Conservation (phyloP, 2,329 filamentous ascomycete genomes). For the Penicillium expansum region DNA sequence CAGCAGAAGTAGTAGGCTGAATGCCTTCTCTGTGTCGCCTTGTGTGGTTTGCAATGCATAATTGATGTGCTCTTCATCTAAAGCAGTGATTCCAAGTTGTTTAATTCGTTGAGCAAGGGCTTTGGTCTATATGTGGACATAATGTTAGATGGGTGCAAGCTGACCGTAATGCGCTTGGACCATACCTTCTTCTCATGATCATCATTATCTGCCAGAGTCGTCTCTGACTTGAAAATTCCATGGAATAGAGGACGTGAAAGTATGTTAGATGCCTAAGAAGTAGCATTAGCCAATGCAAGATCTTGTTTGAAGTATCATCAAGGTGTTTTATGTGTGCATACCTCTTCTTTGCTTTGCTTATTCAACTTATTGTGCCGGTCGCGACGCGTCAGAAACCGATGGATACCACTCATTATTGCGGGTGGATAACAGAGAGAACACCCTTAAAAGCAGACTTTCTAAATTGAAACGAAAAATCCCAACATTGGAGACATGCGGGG, state of each 20-base stretch:
- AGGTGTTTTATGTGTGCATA: constrained; percentile 6
- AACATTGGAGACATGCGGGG: constrained; percentile 25
- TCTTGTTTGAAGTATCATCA: background rate
- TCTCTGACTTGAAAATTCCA: constrained; percentile 34
- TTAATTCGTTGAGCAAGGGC: constrained; percentile 53
- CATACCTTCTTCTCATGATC: constrained; percentile 38
- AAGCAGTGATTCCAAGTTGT: constrained; percentile 52
- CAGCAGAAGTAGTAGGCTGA: constrained; percentile 72
- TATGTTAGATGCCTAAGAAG: constrained; percentile 22
- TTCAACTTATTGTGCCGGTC: constrained; percentile 33
- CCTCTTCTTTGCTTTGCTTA: constrained; percentile 37
- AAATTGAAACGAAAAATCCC: constrained; percentile 4
- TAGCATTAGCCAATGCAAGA: constrained; percentile 9
- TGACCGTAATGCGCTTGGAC: background rate
- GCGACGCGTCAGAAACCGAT: constrained; percentile 42
- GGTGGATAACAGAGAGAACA: background rate
- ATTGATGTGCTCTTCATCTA: constrained; percentile 61
- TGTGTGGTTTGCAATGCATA: constrained; percentile 63
- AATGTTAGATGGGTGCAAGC: constrained; percentile 12
- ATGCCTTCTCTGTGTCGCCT: constrained; percentile 70
- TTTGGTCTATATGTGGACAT: constrained; percentile 45
- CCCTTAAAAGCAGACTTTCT: background rate
- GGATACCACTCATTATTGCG: constrained; percentile 41
- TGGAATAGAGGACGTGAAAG: constrained; percentile 29
- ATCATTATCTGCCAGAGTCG: constrained; percentile 19